Evolutionary conservation across 1,139 yeast genomes (phyloP), one percentile per base, ranked within the genome.

Genomic region (Candida neerlandica): DNA sequence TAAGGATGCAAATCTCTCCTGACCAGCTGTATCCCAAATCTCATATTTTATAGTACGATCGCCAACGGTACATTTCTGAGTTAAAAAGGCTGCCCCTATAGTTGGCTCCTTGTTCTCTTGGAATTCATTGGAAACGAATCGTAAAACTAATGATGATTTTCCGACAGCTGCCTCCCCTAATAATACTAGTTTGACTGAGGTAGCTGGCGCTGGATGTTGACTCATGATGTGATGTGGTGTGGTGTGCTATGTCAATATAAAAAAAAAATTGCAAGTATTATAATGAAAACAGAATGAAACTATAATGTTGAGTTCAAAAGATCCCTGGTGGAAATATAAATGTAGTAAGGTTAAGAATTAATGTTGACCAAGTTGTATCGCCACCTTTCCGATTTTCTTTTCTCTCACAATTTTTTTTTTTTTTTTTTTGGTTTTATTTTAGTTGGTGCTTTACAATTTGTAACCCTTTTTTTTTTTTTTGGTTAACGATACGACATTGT

Each of bases 21-120:
- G 99, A 15, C 99, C 99, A 0, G 99, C 99, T 12, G 99, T 94
- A 66, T 94, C 99, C 98, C 98, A 94, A 56, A 94, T 94, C 68
- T 94, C 99, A 69, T 91, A 94, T 67, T 94, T 94, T 64, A 94
- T 91, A 14, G 96, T 89, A 58, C 89, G 83, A 56, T 89, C 91
- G 37, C 95, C 95, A 60, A 94, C 86, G 34, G 92, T 86, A 64
- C 97, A 95, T 65, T 95, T 86, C 67, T 94, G 98, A 32, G 99
- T 94, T 52, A 94, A 74, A 64, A 94, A 94, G 1, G 98, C 99
- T 4, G 99, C 99, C 12, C 99, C 99, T 60, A 94, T 92, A 2
- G 99, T 94, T 38, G 99, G 99, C 63, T 92, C 87, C 68, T 92
- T 92, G 69, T 94, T 94, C 67, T 92, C 98, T 68, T 94, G 97